These are phyloP conservation scores for Stereocaulon alpinum DNA, from an alignment of 495 filamentous ascomycete genomes.

Conservation along the genomic window DNA sequence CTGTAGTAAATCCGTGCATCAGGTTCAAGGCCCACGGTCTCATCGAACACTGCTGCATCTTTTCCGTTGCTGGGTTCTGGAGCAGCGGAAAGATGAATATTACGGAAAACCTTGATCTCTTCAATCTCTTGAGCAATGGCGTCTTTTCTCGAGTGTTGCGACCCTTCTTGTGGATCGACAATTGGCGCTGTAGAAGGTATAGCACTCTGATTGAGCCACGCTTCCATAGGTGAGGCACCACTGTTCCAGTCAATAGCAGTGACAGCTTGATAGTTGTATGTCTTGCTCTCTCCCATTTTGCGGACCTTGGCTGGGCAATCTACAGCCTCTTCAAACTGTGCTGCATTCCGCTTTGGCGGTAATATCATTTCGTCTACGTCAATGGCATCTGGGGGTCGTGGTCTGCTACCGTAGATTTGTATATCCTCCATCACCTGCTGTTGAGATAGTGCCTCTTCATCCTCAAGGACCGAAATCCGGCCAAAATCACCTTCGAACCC, in stretches of 20 bases:
- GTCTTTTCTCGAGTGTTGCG: not conserved
- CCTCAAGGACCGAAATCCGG: slow-evolving; percentile 1
- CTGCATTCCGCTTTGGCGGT: not conserved
- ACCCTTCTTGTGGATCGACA: not conserved
- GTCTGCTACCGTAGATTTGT: slow-evolving; percentile 14
- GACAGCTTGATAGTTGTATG: slow-evolving; percentile 3
- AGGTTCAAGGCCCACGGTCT: not conserved
- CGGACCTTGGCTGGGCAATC: slow-evolving; percentile 4
- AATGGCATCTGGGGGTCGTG: slow-evolving; percentile 9
- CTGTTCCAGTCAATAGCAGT: slow-evolving; percentile 20
- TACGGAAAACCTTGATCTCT: slow-evolving; percentile 17
- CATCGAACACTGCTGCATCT: not conserved
- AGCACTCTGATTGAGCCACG: slow-evolving; percentile 23
- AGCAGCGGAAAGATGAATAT: slow-evolving; percentile 10
- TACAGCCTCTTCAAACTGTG: slow-evolving; percentile 1
- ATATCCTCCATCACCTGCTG: slow-evolving; percentile 16
- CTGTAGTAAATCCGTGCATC: slow-evolving; percentile 16
- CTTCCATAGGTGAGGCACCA: slow-evolving; percentile 13
- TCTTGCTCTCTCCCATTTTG: not conserved
- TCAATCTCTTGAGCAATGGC: slow-evolving; percentile 11
- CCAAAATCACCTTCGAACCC: slow-evolving; percentile 1
- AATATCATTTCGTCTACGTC: not conserved
- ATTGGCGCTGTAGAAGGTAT: slow-evolving; percentile 9
- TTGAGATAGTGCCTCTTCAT: not conserved
- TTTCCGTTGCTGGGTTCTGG: not conserved